These are phyloP conservation scores for Vitis amurensis DNA, from an alignment of 164 flowering plant species.

Conservation along the genomic window DNA sequence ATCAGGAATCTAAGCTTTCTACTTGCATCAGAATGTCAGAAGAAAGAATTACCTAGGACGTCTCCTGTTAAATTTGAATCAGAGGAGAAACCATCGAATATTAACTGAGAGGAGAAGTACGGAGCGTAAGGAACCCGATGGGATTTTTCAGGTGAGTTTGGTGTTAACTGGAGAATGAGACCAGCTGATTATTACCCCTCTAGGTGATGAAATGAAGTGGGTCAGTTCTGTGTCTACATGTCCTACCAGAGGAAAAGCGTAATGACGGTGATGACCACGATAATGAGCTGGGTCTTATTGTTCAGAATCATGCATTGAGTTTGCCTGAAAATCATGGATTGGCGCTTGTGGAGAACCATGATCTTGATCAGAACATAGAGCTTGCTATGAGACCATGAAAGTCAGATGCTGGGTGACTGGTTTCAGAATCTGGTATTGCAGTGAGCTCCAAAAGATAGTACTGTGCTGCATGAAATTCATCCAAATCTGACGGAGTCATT, in stretches of 20 bases:
- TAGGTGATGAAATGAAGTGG: no score
- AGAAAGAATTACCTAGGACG: conserved; percentile 79
- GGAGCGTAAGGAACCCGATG: conserved; percentile 58
- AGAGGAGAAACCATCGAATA: conserved; percentile 59
- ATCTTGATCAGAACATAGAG: conserved; percentile 12
- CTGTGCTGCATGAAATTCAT: no score
- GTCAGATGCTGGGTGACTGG: no score
- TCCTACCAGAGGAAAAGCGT: no score
- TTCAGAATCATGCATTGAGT: conserved; percentile 15
- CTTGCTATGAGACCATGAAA: conserved; percentile 2
- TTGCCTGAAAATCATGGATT: conserved; percentile 10
- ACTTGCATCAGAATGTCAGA: conserved; percentile 43
- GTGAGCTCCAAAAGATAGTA: no score
- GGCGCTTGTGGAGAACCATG: conserved; percentile 11
- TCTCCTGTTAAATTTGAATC: conserved; percentile 95
- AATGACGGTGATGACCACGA: conserved; percentile 13
- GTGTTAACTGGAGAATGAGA: no score
- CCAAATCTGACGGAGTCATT: no score
- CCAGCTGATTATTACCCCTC: no score
- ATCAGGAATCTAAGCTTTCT: conserved; percentile 43
- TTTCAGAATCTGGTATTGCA: no score
- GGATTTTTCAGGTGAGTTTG: no score
- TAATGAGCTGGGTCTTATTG: conserved; percentile 7
- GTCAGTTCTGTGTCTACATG: no score
- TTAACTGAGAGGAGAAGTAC: conserved; percentile 77